Evolutionary conservation across 2,329 filamentous ascomycete genomes (phyloP).

Genomic region (Verticillium zaregamsianum): DNA sequence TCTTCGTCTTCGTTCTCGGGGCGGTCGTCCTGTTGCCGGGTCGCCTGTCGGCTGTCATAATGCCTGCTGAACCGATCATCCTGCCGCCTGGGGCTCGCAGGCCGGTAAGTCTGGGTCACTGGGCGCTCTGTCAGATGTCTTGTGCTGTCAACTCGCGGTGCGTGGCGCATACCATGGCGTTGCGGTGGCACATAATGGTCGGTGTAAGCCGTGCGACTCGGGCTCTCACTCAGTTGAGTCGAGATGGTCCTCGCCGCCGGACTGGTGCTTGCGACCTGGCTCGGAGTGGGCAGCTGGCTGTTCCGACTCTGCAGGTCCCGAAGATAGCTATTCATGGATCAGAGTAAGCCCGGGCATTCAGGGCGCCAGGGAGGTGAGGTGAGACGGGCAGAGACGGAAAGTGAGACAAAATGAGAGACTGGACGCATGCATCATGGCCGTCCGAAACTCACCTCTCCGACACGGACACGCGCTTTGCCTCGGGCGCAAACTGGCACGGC

Average conservation of each 20-base stretch:
- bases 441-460: constrained; percentile 13
- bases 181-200: background rate
- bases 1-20: background rate
- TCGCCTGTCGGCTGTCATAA: background rate
- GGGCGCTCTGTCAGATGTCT: background rate
- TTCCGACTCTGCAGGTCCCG: constrained; percentile 10
- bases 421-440: background rate
- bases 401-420: background rate
- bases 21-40: background rate
- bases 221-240: background rate
- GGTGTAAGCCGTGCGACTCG: background rate
- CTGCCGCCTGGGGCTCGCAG: background rate
- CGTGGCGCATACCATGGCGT: background rate
- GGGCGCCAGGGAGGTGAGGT: background rate
- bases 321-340: constrained; percentile 5
- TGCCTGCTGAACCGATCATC: background rate
- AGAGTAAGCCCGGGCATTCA: background rate
- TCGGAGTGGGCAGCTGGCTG: background rate
- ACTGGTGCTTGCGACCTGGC: background rate
- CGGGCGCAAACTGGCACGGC: constrained; percentile 14
- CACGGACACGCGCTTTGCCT: constrained; percentile 16
- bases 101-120: background rate
- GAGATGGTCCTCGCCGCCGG: background rate
- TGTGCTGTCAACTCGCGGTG: background rate
- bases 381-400: background rate